Base-by-base conservation (phyloP, 2,329 filamentous ascomycete species). In the Beauveria pseudobassiana region DNA sequence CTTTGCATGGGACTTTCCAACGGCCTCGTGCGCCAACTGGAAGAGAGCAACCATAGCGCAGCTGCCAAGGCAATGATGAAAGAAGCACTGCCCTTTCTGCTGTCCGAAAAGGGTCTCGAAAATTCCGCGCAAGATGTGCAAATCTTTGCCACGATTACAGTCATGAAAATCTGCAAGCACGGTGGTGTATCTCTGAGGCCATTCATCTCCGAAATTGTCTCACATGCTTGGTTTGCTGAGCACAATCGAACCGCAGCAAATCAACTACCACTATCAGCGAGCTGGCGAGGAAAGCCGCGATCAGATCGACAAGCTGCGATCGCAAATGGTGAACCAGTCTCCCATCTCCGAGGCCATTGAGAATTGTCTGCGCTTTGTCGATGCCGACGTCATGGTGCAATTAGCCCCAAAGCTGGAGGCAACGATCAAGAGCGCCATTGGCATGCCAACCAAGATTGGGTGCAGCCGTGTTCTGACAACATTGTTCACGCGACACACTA, bases 281-380 rank as follows among this genome's bases (percentile, higher is more conserved):
- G 91, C 91, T 0, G 87, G 92, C 65, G 92, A 96, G 55, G 82
- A 96, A 30, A 96, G 89, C 0, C 87, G 91, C 52, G 91, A 96
- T 66, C 87, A 93, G 69, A 91, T 99, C 61, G 95, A 99, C 73
- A 93, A 91, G 71, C 83, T 92, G 73, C 84, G 95, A 61, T 86
- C 95, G 16, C 87, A 85, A 45, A 89, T 87, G 71, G 91, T 97
- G 34, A 89, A 91, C 30, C 86, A 85, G 58, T 96, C 91, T 18
- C 93, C 95, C 0, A 87, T 99, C 65, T 96, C 93, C 69, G 93
- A 97, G 72, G 92, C 92, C 1, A 91, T 98, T 61, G 91, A 96
- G 68, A 85, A 93, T 65, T 91, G 90, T 69, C 83, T 99, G 38
- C 91, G 96, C 63, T 86, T 90, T 58, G 81, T 96, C 1, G 91